phyloP scores from a whole-genome alignment of 257 asterid genomes.

The Fraxinus anomala region DNA sequence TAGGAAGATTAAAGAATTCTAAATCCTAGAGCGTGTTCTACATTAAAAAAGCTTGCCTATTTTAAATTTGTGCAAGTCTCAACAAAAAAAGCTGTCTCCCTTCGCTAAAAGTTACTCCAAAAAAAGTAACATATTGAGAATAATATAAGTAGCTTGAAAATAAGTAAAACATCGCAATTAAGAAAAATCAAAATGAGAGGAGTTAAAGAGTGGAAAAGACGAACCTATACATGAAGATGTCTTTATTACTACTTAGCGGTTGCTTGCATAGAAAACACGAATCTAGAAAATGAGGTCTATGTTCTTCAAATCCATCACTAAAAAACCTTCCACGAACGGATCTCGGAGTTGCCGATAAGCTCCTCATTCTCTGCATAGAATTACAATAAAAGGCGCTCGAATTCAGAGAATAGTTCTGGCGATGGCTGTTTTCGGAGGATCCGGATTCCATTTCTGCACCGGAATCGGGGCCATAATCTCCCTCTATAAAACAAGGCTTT shows the following conservation, averaged over 20 bases:
- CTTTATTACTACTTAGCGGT: slow-evolving; percentile 41
- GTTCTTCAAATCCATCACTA: slow-evolving; percentile 31
- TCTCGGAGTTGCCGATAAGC: slow-evolving; percentile 20
- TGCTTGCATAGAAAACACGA: slow-evolving; percentile 48
- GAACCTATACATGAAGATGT: slow-evolving; percentile 59
- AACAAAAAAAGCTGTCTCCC: neutral
- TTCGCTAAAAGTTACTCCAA: neutral
- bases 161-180: neutral
- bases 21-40: too few species aligned
- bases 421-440: slow-evolving; percentile 22
- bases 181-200: neutral
- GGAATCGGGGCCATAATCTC: slow-evolving; percentile 39
- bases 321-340: slow-evolving; percentile 23
- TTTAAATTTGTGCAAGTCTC: too few species aligned
- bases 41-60: too few species aligned
- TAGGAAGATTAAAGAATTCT: neutral
- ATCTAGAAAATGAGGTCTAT: slow-evolving; percentile 44
- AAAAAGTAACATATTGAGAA: too few species aligned
- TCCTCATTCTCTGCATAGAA: slow-evolving; percentile 20
- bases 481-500: slow-evolving; percentile 33
- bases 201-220: neutral
- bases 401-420: slow-evolving; percentile 15
- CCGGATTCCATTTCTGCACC: slow-evolving; percentile 25
- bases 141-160: neutral
- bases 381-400: slow-evolving; percentile 32